A percentile compares a stretch with the other conserved stretches of the same genome.
Conservation (phyloP, 371 early-diverging fungal genomes). For the Haplosporangium sp. region DNA sequence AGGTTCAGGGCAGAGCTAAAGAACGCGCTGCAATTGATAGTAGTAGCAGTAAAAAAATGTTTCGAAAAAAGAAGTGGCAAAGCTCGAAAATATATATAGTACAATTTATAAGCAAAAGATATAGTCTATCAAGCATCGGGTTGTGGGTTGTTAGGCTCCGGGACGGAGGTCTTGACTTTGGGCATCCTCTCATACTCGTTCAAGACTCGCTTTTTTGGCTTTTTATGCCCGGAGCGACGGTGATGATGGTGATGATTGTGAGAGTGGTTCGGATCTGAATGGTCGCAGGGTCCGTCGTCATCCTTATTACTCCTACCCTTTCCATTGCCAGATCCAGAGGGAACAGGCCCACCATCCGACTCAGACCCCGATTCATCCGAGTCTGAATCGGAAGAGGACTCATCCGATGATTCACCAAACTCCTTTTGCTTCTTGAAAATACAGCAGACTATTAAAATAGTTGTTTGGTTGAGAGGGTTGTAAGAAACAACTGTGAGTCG, state of each 20-base stretch:
- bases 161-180: constrained; percentile 36
- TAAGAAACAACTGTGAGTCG: too few species aligned
- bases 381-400: constrained; percentile 61
- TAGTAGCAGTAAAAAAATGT: too few species aligned
- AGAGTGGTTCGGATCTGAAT: constrained; percentile 18
- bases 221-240: constrained; percentile 40
- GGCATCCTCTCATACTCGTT: constrained; percentile 82
- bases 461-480: too few species aligned
- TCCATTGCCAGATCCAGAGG: constrained; percentile 9
- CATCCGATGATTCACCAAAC: constrained; percentile 78
- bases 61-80: too few species aligned
- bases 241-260: constrained; percentile 45
- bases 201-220: constrained; percentile 63
- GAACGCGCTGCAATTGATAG: too few species aligned
- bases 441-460: constrained; percentile 78
- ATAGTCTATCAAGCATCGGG: neutral
- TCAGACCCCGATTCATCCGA: constrained; percentile 51
- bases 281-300: constrained; percentile 36
- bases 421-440: constrained; percentile 82
- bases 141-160: constrained; percentile 21
- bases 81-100: too few species aligned
- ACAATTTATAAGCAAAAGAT: too few species aligned
- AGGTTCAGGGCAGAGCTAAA: too few species aligned
- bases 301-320: constrained; percentile 36
- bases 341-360: constrained; percentile 52